Evolutionary conservation across 2,329 filamentous ascomycete genomes (phyloP).

Genomic region (Pleomassaria siparia): DNA sequence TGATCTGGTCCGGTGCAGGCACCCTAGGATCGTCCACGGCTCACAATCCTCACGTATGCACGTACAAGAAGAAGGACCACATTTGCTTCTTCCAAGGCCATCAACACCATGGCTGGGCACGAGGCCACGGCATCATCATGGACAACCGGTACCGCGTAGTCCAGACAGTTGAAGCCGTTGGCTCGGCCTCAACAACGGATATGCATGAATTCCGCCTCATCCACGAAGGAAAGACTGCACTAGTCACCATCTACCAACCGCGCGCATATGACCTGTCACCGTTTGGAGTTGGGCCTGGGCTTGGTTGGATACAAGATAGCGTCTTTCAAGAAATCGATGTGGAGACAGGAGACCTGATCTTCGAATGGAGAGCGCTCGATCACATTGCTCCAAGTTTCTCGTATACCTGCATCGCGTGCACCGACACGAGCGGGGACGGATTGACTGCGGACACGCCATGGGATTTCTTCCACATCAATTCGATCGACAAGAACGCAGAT

Average conservation of each 20-base stretch:
- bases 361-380: slow-evolving; percentile 41
- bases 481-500: slow-evolving; percentile 38
- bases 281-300: slow-evolving; percentile 33
- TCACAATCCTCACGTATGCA: slow-evolving; percentile 53
- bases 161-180: slow-evolving; percentile 45
- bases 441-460: slow-evolving; percentile 26
- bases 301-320: slow-evolving; percentile 46
- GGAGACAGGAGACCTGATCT: slow-evolving; percentile 39
- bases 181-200: slow-evolving; percentile 48
- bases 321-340: slow-evolving; percentile 48
- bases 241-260: slow-evolving; percentile 45
- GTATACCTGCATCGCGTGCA: slow-evolving; percentile 40
- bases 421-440: slow-evolving; percentile 43
- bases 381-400: slow-evolving; percentile 25
- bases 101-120: slow-evolving; percentile 54
- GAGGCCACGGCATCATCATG: slow-evolving; percentile 56
- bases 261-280: slow-evolving; percentile 42
- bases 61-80: slow-evolving; percentile 51
- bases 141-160: slow-evolving; percentile 53
- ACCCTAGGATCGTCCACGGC: slow-evolving; percentile 48
- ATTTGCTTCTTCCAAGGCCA: slow-evolving; percentile 56
- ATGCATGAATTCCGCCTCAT: slow-evolving; percentile 56
- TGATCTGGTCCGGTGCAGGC: slow-evolving; percentile 52
- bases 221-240: slow-evolving; percentile 42
- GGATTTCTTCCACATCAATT: slow-evolving; percentile 41